Evolutionary conservation across 805 yeast species (phyloP).

Genomic region (Hanseniaspora guilliermondii): DNA sequence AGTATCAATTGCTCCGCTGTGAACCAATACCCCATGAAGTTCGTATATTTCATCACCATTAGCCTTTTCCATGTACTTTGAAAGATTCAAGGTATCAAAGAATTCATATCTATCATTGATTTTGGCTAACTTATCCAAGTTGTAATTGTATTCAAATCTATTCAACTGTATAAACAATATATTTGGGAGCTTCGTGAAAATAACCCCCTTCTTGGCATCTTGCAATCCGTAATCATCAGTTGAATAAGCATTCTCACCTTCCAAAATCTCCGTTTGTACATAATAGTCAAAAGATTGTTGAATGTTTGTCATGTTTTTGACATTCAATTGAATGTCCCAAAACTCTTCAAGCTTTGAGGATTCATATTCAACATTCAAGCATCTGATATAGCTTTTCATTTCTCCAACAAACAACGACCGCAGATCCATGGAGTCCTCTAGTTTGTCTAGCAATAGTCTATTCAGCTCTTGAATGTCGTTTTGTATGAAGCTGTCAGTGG

Average conservation of each 20-base stretch:
- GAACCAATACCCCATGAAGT: constrained; percentile 88
- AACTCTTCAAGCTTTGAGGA: constrained; percentile 85
- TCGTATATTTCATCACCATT: constrained; percentile 62
- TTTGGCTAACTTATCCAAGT: constrained; percentile 75
- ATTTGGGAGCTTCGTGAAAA: constrained; percentile 79
- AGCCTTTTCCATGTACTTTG: constrained; percentile 52
- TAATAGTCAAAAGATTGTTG: constrained; percentile 72
- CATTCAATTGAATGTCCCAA: constrained; percentile 96
- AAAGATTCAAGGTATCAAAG: constrained; percentile 68
- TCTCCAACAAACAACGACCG: constrained; percentile 86
- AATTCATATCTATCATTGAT: constrained; percentile 86
- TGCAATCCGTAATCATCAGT: constrained; percentile 85
- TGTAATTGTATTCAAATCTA: constrained; percentile 87
- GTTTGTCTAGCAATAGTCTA: constrained; percentile 85
- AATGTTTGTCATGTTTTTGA: constrained; percentile 63
- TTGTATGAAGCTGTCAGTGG: constrained; percentile 88
- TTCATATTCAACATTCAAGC: constrained; percentile 87
- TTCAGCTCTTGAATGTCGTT: constrained; percentile 96
- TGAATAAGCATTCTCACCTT: constrained; percentile 91
- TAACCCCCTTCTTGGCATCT: constrained; percentile 94
- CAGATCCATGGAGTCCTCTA: constrained; percentile 76
- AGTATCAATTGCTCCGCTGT: constrained; percentile 86
- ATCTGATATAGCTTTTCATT: constrained; percentile 88
- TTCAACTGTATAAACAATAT: constrained; percentile 87
- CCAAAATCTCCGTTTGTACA: constrained; percentile 73